phyloP scores from a whole-genome alignment of 2,329 filamentous ascomycete genomes.

The Colletotrichum filicis region DNA sequence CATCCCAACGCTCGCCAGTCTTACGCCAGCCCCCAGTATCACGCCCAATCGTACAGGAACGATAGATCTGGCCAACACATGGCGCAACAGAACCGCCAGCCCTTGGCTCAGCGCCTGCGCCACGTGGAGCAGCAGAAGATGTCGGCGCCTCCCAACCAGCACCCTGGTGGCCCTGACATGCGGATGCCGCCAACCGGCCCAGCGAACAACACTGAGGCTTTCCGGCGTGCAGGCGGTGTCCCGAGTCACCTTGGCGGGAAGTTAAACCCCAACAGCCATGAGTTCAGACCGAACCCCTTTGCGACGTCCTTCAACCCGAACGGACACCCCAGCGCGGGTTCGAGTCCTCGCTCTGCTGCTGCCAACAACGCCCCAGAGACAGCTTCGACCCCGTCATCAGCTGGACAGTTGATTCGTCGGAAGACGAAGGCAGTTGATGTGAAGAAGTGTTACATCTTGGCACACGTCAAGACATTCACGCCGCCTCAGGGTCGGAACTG shows the following conservation, averaged over 20 bases:
- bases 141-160: conserved; percentile 55
- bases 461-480: conserved; percentile 64
- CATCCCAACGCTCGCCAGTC: conserved; percentile 61
- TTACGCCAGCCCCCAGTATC: conserved; percentile 58
- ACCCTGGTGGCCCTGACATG: conserved; percentile 70
- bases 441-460: conserved; percentile 71
- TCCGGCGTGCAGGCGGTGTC: conserved; percentile 65
- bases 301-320: conserved; percentile 85
- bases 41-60: conserved; percentile 59
- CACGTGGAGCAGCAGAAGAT: conserved; percentile 64
- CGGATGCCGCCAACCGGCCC: conserved; percentile 82
- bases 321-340: conserved; percentile 71
- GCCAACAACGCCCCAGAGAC: conserved; percentile 57
- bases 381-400: conserved; percentile 38
- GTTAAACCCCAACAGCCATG: conserved; percentile 74
- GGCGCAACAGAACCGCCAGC: conserved; percentile 51
- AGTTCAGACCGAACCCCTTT: conserved; percentile 88
- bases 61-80: conserved; percentile 58
- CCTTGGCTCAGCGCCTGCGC: conserved; percentile 61
- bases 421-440: conserved; percentile 79
- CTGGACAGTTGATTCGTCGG: conserved; percentile 70
- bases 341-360: conserved; percentile 75
- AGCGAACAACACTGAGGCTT: conserved; percentile 64
- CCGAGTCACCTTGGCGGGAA: conserved; percentile 64
- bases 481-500: conserved; percentile 70